These are phyloP conservation scores for Phytopythium helicoides DNA, from an alignment of 352 stramenopile species.

Conservation along the genomic window DNA sequence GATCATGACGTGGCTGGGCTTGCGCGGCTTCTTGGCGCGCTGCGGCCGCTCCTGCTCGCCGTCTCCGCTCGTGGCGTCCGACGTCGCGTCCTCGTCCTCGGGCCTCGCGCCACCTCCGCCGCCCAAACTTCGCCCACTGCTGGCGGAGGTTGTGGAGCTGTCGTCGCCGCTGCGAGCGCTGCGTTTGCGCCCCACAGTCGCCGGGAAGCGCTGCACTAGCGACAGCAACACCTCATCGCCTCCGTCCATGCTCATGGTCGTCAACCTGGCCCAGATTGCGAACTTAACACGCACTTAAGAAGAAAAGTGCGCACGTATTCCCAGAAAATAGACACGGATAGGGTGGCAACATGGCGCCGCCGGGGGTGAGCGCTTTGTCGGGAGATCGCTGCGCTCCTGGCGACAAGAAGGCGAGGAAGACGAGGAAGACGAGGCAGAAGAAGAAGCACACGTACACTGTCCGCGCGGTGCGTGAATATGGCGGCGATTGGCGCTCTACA, in stretches of 20 bases:
- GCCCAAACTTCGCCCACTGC: not conserved
- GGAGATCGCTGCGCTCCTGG: too few species aligned
- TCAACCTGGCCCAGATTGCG: too few species aligned
- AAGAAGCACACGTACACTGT: conserved; percentile 4
- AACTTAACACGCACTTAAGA: too few species aligned
- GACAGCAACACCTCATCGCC: not conserved
- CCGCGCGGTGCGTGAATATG: not conserved
- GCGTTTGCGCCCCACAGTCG: not conserved
- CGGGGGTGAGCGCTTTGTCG: too few species aligned
- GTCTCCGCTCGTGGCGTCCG: conserved; percentile 6
- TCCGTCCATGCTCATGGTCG: not conserved
- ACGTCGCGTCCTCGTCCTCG: conserved; percentile 11
- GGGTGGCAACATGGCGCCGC: too few species aligned
- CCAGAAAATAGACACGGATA: too few species aligned
- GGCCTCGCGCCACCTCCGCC: not conserved
- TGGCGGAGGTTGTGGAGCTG: conserved; percentile 6
- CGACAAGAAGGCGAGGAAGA: not conserved
- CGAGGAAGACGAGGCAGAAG: not conserved
- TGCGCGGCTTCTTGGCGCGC: conserved; percentile 11
- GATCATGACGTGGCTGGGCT: conserved; percentile 21
- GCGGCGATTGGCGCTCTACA: too few species aligned
- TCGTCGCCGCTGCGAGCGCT: not conserved
- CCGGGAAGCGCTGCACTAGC: conserved; percentile 1
- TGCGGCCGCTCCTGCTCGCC: conserved; percentile 12
- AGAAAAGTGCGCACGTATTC: too few species aligned